Conservation (phyloP, 1,139 yeast genomes). For the Kluyveromyces sp. region DNA sequence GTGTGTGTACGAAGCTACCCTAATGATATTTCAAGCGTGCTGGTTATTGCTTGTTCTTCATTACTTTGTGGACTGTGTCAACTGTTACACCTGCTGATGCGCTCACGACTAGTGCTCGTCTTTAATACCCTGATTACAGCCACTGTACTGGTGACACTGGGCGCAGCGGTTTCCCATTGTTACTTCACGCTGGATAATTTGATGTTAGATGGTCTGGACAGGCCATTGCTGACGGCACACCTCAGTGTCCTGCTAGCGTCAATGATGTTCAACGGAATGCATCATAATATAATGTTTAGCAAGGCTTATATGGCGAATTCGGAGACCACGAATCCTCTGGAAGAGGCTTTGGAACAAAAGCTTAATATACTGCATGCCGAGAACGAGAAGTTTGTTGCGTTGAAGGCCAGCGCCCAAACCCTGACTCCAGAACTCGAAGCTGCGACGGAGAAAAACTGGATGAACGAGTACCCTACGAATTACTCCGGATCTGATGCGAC, state of each 20-base stretch:
- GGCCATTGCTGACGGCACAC: conserved; percentile 9
- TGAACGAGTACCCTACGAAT: conserved; percentile 12
- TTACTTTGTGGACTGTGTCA: conserved; percentile 12
- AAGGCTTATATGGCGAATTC: neutral
- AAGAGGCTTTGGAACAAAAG: neutral
- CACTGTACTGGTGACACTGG: conserved; percentile 18
- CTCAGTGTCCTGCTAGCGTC: conserved; percentile 6
- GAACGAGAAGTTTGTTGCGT: conserved; percentile 19
- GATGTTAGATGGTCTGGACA: conserved; percentile 2
- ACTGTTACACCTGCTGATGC: conserved; percentile 1
- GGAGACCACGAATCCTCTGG: neutral
- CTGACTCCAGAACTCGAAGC: conserved; percentile 28
- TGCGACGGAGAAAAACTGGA: conserved; percentile 9
- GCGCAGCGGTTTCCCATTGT: conserved; percentile 21
- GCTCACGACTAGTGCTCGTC: too few relatives aligned
- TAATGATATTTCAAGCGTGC: conserved; percentile 10
- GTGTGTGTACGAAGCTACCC: conserved; percentile 1
- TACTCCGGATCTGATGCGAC: conserved; percentile 10
- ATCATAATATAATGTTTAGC: neutral
- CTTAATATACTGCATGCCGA: neutral
- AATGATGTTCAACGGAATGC: conserved; percentile 6
- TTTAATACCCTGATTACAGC: conserved; percentile 2
- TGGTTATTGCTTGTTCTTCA: conserved; percentile 20
- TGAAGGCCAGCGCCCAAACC: conserved; percentile 31
- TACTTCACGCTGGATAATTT: conserved; percentile 12